Percentiles rank a stretch among this genome's conserved stretches.
phyloP scores from a whole-genome alignment of 169 alveolate species.

The Pseudocohnilembus persalinus region DNA sequence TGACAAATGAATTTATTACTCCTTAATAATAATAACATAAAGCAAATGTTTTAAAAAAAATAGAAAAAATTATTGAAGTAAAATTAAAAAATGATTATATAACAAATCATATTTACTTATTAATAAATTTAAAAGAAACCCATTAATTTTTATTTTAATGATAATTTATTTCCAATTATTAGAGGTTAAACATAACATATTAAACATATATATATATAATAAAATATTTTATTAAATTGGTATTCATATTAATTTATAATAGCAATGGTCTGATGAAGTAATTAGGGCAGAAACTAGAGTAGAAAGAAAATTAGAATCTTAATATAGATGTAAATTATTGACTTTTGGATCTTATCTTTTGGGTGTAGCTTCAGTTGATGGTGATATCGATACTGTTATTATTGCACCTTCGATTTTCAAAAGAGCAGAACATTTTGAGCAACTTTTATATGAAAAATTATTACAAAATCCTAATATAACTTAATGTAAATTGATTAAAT shows the following conservation, averaged over 20 bases:
- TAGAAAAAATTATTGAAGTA: not conserved
- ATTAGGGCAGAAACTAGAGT: not conserved
- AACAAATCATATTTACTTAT: not conserved
- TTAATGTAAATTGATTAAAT: conserved; percentile 58
- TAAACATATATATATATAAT: too few relatives aligned
- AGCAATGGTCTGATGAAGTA: not conserved
- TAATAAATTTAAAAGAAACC: too few relatives aligned
- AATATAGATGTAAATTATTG: conserved; percentile 29
- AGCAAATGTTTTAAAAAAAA: not conserved
- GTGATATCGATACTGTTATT: conserved; percentile 83
- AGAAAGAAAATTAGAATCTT: not conserved
- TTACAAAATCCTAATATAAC: conserved; percentile 53
- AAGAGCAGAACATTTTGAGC: conserved; percentile 59
- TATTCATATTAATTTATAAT: too few relatives aligned
- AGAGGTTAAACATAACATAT: too few relatives aligned
- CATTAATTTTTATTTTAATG: too few relatives aligned
- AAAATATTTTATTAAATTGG: too few relatives aligned
- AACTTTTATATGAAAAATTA: conserved; percentile 60
- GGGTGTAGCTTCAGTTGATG: conserved; percentile 80
- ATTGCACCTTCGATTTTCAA: conserved; percentile 79
- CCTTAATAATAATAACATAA: too few relatives aligned
- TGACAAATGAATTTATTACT: not conserved
- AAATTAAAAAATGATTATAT: too few relatives aligned
- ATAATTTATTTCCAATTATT: too few relatives aligned
- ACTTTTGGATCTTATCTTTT: conserved; percentile 79